Evolutionary conservation across 2,329 filamentous ascomycete species (phyloP), one percentile per base, ranked within the genome.

Genomic region (Fusarium burgessii): DNA sequence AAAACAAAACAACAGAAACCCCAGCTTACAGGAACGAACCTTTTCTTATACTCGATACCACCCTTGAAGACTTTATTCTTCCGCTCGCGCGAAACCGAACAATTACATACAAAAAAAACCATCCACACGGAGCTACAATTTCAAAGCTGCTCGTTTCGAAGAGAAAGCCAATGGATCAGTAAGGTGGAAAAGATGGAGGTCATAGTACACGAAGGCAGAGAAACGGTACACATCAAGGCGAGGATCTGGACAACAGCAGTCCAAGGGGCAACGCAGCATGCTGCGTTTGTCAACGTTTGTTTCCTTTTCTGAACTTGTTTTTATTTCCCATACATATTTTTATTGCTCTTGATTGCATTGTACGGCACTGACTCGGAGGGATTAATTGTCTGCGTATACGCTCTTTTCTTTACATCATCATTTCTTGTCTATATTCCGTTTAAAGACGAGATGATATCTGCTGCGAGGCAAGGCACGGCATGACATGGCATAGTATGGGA

Each of bases 61-160:
- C 47, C 54, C 51, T 58, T 46, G 60, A 74, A 75, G 75, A 74
- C 70, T 74, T 72, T 71, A 66, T 74, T 75, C 69, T 72, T 65
- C 75, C 77, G 79, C 80, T 81, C 79, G 78, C 79, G 79, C 80
- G 78, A 77, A 74, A 62, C 68, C 63, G 51, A 71, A 70, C 56
- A 55, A 42, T 65, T 66, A 74, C 63, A 76, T 67, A 71, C 46
- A 62, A 63, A 63, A 45, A 62, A 45, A 64, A 57, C 66, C 62
- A 64, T 70, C 56, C 68, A 66, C 62, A 66, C 59, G 62, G 67
- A 59, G 35, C 43, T 57, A 45, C 60, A 40, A 70, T 47, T 41
- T 32, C 36, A 62, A 38, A 70, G 58, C 40, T 46, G 43, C 51
- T 55, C 42, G 32, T 36, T 38, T 36, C 49, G 38, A 60, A 55